Evolutionary conservation across 2,329 filamentous ascomycete genomes (phyloP).

Genomic region (Alternaria alternata): DNA sequence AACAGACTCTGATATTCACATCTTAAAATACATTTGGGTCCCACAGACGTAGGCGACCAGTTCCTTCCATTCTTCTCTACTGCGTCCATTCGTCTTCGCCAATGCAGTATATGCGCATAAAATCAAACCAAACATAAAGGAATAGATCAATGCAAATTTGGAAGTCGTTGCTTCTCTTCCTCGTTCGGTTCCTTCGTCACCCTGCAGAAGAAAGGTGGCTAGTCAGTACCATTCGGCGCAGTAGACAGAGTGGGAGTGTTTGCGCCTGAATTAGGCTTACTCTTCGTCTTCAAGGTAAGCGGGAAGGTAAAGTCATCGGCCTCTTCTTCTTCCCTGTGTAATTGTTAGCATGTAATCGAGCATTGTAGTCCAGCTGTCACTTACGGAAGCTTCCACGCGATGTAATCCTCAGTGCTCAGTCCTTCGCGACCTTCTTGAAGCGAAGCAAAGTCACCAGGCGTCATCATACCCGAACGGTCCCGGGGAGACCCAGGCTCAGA

Average conservation of each 20-base stretch:
- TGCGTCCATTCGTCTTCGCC: slow-evolving; percentile 1
- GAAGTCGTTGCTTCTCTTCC: slow-evolving; percentile 6
- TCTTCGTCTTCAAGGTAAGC: slow-evolving; percentile 67
- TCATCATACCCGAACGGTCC: slow-evolving; percentile 97
- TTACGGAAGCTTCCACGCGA: slow-evolving; percentile 97
- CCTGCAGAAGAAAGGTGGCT: slow-evolving; percentile 10
- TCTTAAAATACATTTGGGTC: slow-evolving; percentile 13
- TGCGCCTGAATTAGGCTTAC: slow-evolving; percentile 42
- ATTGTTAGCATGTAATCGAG: slow-evolving; percentile 40
- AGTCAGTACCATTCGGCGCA: slow-evolving; percentile 41
- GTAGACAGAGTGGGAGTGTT: slow-evolving; percentile 37
- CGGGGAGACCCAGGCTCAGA: slow-evolving; percentile 93
- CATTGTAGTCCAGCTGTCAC: slow-evolving; percentile 53
- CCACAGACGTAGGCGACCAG: background rate
- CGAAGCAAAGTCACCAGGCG: slow-evolving; percentile 95
- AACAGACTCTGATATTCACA: slow-evolving; percentile 11
- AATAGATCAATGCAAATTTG: slow-evolving; percentile 23
- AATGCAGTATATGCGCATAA: slow-evolving; percentile 14
- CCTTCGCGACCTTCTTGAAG: slow-evolving; percentile 94
- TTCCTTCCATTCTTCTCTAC: background rate
- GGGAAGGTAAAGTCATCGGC: slow-evolving; percentile 79
- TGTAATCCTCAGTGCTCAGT: slow-evolving; percentile 94
- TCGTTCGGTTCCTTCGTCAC: slow-evolving; percentile 11
- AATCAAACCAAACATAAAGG: slow-evolving; percentile 11
- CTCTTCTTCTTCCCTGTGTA: slow-evolving; percentile 79